Conservation (phyloP, 2,329 filamentous ascomycete genomes). For the Colletotrichum sublineola region DNA sequence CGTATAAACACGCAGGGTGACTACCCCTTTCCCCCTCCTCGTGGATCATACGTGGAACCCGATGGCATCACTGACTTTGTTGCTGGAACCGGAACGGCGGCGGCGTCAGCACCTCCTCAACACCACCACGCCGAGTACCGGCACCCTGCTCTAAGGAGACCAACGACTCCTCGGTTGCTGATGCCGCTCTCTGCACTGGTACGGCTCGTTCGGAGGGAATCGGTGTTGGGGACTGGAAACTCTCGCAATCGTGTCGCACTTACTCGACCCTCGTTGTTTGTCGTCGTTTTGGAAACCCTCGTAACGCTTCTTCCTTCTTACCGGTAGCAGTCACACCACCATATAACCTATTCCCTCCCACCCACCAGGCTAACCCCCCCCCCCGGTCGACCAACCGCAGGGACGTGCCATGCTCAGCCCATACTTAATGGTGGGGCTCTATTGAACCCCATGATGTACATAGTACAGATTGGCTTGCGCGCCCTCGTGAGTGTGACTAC, state of each 20-base stretch:
- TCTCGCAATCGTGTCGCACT: not conserved
- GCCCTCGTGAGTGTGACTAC: slow-evolving; percentile 24
- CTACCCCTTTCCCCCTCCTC: not conserved
- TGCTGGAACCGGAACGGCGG: not conserved
- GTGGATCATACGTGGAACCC: not conserved
- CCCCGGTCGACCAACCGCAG: slow-evolving; percentile 15
- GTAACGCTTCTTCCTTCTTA: slow-evolving; percentile 14
- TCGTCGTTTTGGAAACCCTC: slow-evolving; percentile 15
- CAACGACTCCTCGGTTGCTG: slow-evolving; percentile 2
- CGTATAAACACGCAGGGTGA: not conserved
- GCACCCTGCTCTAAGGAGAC: not conserved
- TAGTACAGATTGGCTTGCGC: slow-evolving; percentile 30
- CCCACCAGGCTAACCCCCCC: not conserved
- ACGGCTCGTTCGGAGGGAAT: slow-evolving; percentile 35
- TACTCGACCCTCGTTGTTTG: slow-evolving; percentile 17
- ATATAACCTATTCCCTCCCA: not conserved
- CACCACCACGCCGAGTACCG: slow-evolving; percentile 12
- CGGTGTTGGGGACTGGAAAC: slow-evolving; percentile 19
- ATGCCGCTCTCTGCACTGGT: slow-evolving; percentile 4
- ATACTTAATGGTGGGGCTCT: slow-evolving; percentile 21
- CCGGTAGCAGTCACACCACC: slow-evolving; percentile 12
- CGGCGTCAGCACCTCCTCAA: not conserved
- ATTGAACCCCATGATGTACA: slow-evolving; percentile 42
- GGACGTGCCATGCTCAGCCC: slow-evolving; percentile 31
- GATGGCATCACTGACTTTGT: not conserved